Conservation (phyloP, 225 moss, liverwort and hornwort species). For the Pseudisothecium myosuroides region DNA sequence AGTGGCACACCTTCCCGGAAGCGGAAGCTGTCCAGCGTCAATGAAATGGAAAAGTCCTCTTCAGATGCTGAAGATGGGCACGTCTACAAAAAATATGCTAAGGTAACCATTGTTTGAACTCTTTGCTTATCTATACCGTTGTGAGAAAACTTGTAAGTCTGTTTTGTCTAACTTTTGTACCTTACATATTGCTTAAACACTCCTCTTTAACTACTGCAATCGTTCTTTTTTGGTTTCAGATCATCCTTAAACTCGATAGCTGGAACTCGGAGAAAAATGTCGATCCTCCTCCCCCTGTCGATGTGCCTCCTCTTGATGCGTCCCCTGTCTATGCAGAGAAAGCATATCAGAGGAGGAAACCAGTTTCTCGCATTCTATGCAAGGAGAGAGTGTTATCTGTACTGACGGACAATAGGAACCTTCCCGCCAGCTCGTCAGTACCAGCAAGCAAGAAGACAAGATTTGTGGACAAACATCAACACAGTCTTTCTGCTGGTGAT, state of each 20-base stretch:
- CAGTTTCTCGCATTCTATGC: not conserved
- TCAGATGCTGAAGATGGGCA: constrained; percentile 22
- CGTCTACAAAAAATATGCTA: constrained; percentile 28
- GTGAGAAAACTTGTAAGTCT: not conserved
- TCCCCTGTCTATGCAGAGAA: constrained; percentile 11
- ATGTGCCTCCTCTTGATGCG: not conserved
- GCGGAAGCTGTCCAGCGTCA: constrained; percentile 14
- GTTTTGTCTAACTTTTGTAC: not conserved
- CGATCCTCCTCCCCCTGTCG: not conserved
- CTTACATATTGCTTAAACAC: not conserved
- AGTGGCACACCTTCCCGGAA: constrained; percentile 19
- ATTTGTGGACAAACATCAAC: not conserved
- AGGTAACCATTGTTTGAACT: constrained; percentile 11
- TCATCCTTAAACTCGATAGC: constrained; percentile 36
- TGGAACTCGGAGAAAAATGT: constrained; percentile 10
- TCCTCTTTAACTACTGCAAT: not conserved
- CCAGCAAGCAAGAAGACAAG: not conserved
- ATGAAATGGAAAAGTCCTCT: constrained; percentile 11
- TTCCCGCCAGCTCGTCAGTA: not conserved
- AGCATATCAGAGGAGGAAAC: constrained; percentile 32
- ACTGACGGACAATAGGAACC: not conserved
- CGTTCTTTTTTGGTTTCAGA: constrained; percentile 8
- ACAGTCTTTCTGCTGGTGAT: not conserved
- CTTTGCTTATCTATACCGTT: not conserved
- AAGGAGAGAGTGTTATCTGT: constrained; percentile 22